Evolutionary conservation across 441 rosid species (phyloP).

Genomic region (Pelargonium hybrid): DNA sequence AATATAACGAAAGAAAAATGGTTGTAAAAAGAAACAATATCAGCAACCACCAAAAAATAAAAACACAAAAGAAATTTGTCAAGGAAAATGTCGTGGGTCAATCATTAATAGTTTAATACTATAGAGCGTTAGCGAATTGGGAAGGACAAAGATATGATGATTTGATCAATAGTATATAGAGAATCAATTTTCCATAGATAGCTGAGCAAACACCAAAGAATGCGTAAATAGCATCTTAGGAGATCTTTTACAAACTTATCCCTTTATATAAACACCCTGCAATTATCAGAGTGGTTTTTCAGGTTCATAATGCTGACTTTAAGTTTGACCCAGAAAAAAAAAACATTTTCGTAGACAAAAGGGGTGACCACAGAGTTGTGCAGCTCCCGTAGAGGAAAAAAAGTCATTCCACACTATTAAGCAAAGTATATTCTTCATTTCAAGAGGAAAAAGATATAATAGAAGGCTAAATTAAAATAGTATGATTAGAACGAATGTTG

Average conservation of each 20-base stretch:
- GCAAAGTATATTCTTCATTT: too few species aligned
- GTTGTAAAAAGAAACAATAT: background rate
- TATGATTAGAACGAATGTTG: background rate
- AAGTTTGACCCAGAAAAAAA: background rate
- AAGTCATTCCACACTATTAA: too few species aligned
- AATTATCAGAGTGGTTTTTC: background rate
- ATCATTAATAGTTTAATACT: background rate
- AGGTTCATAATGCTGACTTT: background rate
- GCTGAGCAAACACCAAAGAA: background rate
- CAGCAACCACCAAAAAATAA: background rate
- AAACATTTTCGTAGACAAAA: too few species aligned
- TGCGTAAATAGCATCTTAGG: background rate
- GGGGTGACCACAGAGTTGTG: too few species aligned
- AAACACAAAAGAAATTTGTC: background rate
- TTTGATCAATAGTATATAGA: background rate
- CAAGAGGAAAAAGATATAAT: background rate
- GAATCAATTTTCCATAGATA: background rate
- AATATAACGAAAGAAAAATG: background rate
- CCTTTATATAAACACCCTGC: background rate
- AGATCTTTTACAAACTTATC: background rate
- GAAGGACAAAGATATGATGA: background rate
- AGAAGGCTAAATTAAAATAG: background rate
- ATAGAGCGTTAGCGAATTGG: background rate
- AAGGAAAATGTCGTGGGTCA: background rate
- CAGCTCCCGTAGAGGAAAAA: too few species aligned